phyloP scores from a whole-genome alignment of 2,329 filamentous ascomycete species.

The Leptographium flavum region DNA sequence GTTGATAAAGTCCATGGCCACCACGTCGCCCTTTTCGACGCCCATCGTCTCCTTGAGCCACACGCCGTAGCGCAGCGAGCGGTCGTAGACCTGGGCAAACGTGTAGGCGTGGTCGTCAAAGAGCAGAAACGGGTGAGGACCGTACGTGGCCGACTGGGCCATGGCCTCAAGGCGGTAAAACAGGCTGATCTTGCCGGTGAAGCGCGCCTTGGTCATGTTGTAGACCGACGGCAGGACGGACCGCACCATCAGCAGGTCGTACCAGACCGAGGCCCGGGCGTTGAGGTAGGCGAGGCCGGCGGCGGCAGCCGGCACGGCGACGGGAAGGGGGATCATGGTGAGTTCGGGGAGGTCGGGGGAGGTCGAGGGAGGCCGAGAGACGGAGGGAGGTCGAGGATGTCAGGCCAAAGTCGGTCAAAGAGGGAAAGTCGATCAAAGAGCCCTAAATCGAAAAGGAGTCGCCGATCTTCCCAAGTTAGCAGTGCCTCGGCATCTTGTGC shows the following conservation, averaged over 20 bases:
- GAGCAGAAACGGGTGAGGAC: conserved; percentile 45
- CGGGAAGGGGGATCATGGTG: conserved; percentile 29
- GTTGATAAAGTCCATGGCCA: conserved; percentile 72
- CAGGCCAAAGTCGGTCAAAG: background rate
- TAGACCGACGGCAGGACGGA: conserved; percentile 32
- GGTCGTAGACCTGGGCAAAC: conserved; percentile 62
- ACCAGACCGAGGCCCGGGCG: conserved; percentile 50
- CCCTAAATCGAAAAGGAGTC: no score
- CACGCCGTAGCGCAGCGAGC: conserved; percentile 54
- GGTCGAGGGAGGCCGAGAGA: no score
- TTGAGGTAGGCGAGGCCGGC: conserved; percentile 67
- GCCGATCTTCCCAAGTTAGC: no score
- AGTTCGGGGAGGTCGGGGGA: no score
- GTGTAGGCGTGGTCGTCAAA: conserved; percentile 58
- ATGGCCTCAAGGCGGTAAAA: conserved; percentile 64
- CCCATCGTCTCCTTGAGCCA: conserved; percentile 55
- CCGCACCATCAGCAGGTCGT: conserved; percentile 49
- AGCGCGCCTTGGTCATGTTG: conserved; percentile 31
- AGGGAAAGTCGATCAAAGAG: background rate
- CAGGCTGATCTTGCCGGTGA: conserved; percentile 47
- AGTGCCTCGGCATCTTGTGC: no score
- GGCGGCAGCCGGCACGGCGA: conserved; percentile 45
- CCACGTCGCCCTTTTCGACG: conserved; percentile 57
- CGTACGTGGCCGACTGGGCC: conserved; percentile 36
- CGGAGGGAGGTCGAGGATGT: no score